Conservation (phyloP, 139 green algal species). For the Marvania coccoides region DNA sequence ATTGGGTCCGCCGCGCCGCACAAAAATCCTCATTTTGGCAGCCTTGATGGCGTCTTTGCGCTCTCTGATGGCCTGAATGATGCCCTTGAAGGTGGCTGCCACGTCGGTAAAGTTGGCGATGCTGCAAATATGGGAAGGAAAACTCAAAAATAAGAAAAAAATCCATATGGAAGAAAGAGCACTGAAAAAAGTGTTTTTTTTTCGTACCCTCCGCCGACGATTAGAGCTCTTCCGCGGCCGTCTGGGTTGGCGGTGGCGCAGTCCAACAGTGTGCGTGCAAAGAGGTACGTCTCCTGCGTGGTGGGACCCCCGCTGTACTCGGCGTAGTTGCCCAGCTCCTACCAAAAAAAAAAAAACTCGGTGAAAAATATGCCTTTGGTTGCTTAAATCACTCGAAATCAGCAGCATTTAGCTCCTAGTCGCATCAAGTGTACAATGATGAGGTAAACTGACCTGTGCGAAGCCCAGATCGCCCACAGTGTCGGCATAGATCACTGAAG, state of each 20-base stretch:
- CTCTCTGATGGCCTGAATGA: slow-evolving; percentile 62
- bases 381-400: background rate
- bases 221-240: slow-evolving; percentile 59
- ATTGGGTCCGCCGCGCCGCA: slow-evolving; percentile 84
- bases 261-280: slow-evolving; percentile 45
- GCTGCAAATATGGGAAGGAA: too few species aligned
- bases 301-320: slow-evolving; percentile 86
- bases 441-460: too few species aligned
- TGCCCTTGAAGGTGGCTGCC: slow-evolving; percentile 88
- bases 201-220: slow-evolving; percentile 86
- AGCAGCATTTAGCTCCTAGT: slow-evolving; percentile 28
- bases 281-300: slow-evolving; percentile 53
- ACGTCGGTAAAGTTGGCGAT: slow-evolving; percentile 97
- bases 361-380: background rate
- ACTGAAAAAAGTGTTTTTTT: too few species aligned
- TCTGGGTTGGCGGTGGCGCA: slow-evolving; percentile 63
- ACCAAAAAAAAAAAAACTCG: background rate
- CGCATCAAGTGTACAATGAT: slow-evolving; percentile 47
- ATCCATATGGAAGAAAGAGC: too few species aligned
- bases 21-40: slow-evolving; percentile 74
- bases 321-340: slow-evolving; percentile 88
- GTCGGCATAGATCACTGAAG: slow-evolving; percentile 88
- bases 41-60: slow-evolving; percentile 43
- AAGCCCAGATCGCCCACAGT: slow-evolving; percentile 80
- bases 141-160: too few species aligned